Conservation (phyloP, 305 asterid species). For the Fraxinus greggii region DNA sequence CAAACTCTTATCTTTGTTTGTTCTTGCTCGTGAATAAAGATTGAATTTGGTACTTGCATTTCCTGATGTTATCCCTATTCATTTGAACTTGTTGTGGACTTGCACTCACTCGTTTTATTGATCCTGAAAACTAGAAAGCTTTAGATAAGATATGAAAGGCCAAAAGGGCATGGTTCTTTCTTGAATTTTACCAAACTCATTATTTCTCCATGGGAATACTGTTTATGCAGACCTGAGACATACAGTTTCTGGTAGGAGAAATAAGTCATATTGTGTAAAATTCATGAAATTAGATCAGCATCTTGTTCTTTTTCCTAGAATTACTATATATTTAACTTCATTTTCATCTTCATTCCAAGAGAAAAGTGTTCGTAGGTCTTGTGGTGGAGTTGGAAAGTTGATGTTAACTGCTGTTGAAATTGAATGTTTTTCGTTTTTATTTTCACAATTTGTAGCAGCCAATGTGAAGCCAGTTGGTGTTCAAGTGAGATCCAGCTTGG, state of each 20-base stretch:
- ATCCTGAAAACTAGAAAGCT: neutral
- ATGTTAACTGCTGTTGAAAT: conserved; percentile 19
- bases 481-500: conserved; percentile 53
- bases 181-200: neutral
- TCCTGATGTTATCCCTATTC: neutral
- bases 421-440: conserved; percentile 1
- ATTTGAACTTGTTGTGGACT: conserved; percentile 11
- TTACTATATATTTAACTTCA: neutral
- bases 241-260: neutral
- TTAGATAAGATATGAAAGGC: neutral
- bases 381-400: neutral
- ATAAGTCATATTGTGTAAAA: neutral
- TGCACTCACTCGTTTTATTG: neutral
- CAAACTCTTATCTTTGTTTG: neutral
- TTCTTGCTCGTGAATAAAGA: neutral
- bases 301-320: neutral
- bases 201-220: neutral
- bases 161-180: neutral
- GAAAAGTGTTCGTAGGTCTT: conserved; percentile 2
- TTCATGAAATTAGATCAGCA: neutral
- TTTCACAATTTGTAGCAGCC: conserved; percentile 29
- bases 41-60: conserved; percentile 7
- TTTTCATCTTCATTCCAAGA: neutral
- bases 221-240: neutral
- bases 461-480: conserved; percentile 40